Evolutionary conservation across 768 basidiomycete genomes (phyloP).

Genomic region (Suillus subalutaceus): DNA sequence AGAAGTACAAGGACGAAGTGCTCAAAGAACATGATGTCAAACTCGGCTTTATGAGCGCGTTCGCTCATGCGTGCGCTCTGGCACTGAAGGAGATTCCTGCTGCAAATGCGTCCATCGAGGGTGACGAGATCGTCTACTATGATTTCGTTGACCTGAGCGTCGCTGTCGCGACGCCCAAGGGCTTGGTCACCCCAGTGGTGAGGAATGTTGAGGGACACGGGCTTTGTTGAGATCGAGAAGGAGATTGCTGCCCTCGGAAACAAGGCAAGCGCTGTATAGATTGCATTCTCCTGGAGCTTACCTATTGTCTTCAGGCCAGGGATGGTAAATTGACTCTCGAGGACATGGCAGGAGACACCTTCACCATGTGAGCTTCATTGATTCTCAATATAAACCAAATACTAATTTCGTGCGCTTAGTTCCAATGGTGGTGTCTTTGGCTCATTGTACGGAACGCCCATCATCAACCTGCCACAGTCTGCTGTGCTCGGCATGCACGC

Average conservation of each 20-base stretch:
- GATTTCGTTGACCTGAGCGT: constrained; percentile 95
- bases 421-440: constrained; percentile 99
- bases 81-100: constrained; percentile 91
- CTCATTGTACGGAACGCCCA: constrained; percentile 94
- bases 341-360: constrained; percentile 98
- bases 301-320: constrained; percentile 47
- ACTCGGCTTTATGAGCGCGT: constrained; percentile 99
- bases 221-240: constrained; percentile 88
- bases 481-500: constrained; percentile 97
- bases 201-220: constrained; percentile 89
- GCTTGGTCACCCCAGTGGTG: constrained; percentile 94
- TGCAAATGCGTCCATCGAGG: constrained; percentile 94
- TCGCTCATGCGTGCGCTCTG: constrained; percentile 82
- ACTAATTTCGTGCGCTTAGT: constrained; percentile 41
- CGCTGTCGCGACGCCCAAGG: constrained; percentile 97
- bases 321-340: constrained; percentile 95
- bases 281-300: background rate
- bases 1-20: constrained; percentile 90
- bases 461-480: constrained; percentile 95
- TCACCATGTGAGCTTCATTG: constrained; percentile 79
- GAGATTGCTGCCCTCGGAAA: constrained; percentile 90
- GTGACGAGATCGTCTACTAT: constrained; percentile 89
- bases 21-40: constrained; percentile 94
- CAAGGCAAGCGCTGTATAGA: constrained; percentile 49
- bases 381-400: background rate